A percentile compares a stretch with the other conserved stretches of the same genome.
phyloP scores from a whole-genome alignment of 345 rosid species.

The Dovyalis caffra region DNA sequence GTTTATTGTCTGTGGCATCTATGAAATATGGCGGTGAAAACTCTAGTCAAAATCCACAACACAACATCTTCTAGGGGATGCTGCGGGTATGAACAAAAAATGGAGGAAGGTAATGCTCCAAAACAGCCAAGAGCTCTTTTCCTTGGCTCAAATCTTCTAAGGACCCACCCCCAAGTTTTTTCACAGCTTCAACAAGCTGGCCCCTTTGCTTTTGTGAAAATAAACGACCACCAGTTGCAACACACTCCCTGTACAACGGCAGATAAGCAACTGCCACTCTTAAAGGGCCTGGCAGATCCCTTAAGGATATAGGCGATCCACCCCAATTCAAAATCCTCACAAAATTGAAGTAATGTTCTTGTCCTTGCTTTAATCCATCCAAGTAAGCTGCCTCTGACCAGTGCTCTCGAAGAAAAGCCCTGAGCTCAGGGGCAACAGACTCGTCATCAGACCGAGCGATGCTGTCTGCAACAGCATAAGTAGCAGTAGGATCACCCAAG shows the following conservation, averaged over 20 bases:
- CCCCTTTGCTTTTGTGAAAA: conserved; percentile 80
- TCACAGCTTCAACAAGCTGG: conserved; percentile 74
- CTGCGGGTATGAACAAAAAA: conserved; percentile 47
- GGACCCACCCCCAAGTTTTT: conserved; percentile 63
- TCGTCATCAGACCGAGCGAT: conserved; percentile 84
- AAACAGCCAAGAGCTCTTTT: conserved; percentile 53
- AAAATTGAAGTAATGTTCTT: conserved; percentile 62
- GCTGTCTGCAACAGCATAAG: conserved; percentile 82
- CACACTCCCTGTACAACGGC: conserved; percentile 79
- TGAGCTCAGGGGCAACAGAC: conserved; percentile 68
- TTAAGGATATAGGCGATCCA: conserved; percentile 62
- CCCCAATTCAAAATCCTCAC: conserved; percentile 67
- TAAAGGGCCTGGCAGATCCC: conserved; percentile 74
- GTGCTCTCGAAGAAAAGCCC: conserved; percentile 64
- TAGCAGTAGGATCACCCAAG: conserved; percentile 77
- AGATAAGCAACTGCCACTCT: conserved; percentile 77
- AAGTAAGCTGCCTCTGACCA: conserved; percentile 92
- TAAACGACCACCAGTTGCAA: conserved; percentile 54
- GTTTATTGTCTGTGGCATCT: conserved; percentile 32
- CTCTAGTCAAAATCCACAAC: conserved; percentile 16
- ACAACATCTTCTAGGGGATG: conserved; percentile 19
- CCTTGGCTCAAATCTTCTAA: conserved; percentile 51
- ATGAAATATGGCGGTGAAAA: conserved; percentile 24
- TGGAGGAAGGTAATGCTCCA: conserved; percentile 82
- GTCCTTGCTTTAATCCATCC: conserved; percentile 71